Base-by-base conservation (phyloP, 1,139 yeast species). In the Taphrina wiesneri region DNA sequence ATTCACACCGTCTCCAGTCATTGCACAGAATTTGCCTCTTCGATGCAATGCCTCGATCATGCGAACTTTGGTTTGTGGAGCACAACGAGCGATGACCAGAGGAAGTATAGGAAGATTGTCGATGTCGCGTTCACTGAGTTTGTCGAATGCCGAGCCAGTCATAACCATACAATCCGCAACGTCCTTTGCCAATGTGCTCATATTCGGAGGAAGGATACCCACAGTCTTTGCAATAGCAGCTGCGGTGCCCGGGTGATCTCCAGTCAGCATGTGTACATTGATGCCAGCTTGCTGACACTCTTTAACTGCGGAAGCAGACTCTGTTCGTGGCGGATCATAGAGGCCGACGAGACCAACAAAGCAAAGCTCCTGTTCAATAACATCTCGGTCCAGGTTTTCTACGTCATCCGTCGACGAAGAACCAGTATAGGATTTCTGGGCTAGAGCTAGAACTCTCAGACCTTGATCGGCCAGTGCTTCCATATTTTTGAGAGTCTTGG, bases 1-100 rank as follows among this genome's bases (percentile, higher is more conserved):
- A 74, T 88, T 88, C 63, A 88, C 92, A 71, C 95, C 95, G 75
- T 88, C 95, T 71, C 95, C 96, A 49, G 96, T 88, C 95, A 88
- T 88, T 39, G 93, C 95, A 70, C 87, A 85, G 73, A 85, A 86
- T 70, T 84, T 85, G 21, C 80, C 76, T 69, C 92, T 82, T 70
- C 95, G 83, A 72, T 88, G 93, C 53, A 88, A 80, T 0, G 95
- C 93, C 47, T 88, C 92, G 73, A 88, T 87, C 88, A 88, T 86
- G 70, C 91, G 82, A 25, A 88, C 95, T 74, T 88, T 88, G 39
- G 95, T 88, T 74, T 86, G 89, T 2, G 96, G 96, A 13, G 95
- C 89, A 78, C 95, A 88, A 70, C 96, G 81, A 5, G 95, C 95
- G 77, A 88, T 85, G 41, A 88, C 96, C 67, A 87, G 79, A 1